Conservation (phyloP, 805 yeast species). For the Wickerhamomyces chambardii region DNA sequence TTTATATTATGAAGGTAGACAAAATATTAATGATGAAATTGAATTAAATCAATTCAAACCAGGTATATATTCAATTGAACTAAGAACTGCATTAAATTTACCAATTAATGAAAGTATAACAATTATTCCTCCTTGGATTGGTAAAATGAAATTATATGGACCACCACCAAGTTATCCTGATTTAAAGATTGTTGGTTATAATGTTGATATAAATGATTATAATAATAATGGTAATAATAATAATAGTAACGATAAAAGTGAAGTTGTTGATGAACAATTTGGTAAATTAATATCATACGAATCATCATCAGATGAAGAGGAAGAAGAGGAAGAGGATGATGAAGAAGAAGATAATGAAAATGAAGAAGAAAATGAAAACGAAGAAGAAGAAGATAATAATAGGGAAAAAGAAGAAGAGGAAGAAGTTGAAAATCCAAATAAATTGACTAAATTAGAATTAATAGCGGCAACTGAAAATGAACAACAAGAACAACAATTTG, state of each 20-base stretch:
- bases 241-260: slow-evolving; percentile 17
- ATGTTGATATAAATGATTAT: slow-evolving; percentile 31
- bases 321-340: slow-evolving; percentile 11
- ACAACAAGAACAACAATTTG: slow-evolving; percentile 15
- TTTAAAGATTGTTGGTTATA: slow-evolving; percentile 46
- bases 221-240: too few species aligned
- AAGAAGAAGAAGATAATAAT: slow-evolving; percentile 5
- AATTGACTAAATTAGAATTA: too few species aligned
- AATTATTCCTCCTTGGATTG: slow-evolving; percentile 71
- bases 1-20: slow-evolving; percentile 71
- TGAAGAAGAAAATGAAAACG: slow-evolving; percentile 10
- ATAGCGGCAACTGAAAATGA: too few species aligned
- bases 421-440: too few species aligned
- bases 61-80: slow-evolving; percentile 52
- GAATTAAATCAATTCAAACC: slow-evolving; percentile 42
- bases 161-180: slow-evolving; percentile 79
- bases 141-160: slow-evolving; percentile 59
- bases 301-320: slow-evolving; percentile 7
- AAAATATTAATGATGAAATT: slow-evolving; percentile 38
- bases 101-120: slow-evolving; percentile 22
- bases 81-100: slow-evolving; percentile 66
- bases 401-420: background rate
- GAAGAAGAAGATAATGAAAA: slow-evolving; percentile 14
- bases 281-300: slow-evolving; percentile 22
- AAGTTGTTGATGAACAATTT: slow-evolving; percentile 16